Conservation (phyloP, 148 eudicot genomes). For the Fagopyrum esculentum region DNA sequence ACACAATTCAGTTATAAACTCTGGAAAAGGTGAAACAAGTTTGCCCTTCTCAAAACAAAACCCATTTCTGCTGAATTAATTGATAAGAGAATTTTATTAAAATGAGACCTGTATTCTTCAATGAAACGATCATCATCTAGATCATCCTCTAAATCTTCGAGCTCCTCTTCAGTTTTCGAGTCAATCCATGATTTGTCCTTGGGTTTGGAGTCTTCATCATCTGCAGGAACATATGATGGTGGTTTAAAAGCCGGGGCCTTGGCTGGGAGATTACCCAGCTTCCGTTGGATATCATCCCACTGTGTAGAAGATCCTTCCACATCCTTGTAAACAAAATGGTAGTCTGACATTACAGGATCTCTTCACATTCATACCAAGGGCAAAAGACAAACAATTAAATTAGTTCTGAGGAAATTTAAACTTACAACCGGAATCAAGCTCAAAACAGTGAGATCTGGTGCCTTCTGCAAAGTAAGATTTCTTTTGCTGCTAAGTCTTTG, state of each 20-base stretch:
- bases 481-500: too few relatives aligned
- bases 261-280: slow-evolving; percentile 65
- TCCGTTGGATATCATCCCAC: slow-evolving; percentile 88
- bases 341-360: slow-evolving; percentile 39
- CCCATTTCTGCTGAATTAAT: not conserved
- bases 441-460: too few relatives aligned
- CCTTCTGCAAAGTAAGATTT: too few relatives aligned
- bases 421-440: too few relatives aligned
- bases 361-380: slow-evolving; percentile 3
- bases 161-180: slow-evolving; percentile 68
- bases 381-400: not conserved
- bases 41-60: not conserved
- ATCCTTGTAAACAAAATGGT: slow-evolving; percentile 83
- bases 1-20: slow-evolving; percentile 6
- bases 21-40: not conserved
- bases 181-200: slow-evolving; percentile 72
- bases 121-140: slow-evolving; percentile 87
- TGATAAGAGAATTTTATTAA: not conserved
- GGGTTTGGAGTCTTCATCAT: slow-evolving; percentile 52
- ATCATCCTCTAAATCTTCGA: slow-evolving; percentile 89
- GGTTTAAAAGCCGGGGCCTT: slow-evolving; percentile 74
- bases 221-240: slow-evolving; percentile 54
- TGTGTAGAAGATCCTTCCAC: slow-evolving; percentile 82
- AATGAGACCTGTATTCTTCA: slow-evolving; percentile 58
- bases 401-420: too few relatives aligned